Evolutionary conservation across 441 rosid species (phyloP).

Genomic region (Sinapis alba): DNA sequence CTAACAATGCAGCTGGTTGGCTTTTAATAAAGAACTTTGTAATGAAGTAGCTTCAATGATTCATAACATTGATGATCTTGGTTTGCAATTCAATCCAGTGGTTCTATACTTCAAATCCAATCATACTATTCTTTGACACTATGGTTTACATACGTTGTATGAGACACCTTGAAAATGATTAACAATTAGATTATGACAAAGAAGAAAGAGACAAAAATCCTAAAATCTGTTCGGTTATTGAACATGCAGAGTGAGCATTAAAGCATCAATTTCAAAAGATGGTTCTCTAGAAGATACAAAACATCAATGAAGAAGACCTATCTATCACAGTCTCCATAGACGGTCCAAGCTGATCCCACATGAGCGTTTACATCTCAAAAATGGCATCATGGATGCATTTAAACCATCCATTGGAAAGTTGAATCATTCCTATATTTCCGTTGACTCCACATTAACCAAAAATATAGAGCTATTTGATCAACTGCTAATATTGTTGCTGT

Average conservation of each 20-base stretch:
- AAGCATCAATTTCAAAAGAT: background rate
- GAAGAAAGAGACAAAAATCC: background rate
- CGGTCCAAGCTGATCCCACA: background rate
- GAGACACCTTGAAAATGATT: background rate
- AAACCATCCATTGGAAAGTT: no score
- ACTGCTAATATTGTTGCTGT: no score
- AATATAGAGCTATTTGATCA: no score
- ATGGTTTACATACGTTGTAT: background rate
- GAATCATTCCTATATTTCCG: no score
- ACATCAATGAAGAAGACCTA: background rate
- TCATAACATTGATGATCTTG: background rate
- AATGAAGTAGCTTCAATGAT: slow-evolving; percentile 8
- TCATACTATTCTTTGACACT: background rate
- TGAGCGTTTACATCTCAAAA: background rate
- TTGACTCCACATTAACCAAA: no score
- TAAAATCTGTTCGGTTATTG: background rate
- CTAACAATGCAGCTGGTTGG: slow-evolving; percentile 19
- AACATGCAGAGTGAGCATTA: slow-evolving; percentile 1
- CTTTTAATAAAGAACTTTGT: slow-evolving; percentile 5
- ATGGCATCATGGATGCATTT: background rate
- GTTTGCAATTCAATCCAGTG: background rate
- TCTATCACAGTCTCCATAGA: no score
- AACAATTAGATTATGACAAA: background rate
- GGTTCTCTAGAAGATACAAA: background rate
- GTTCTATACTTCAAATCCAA: slow-evolving; percentile 16